Evolutionary conservation across 139 green algal species (phyloP), one percentile per base, ranked within the genome.

Genomic region (Micractinium sp.): DNA sequence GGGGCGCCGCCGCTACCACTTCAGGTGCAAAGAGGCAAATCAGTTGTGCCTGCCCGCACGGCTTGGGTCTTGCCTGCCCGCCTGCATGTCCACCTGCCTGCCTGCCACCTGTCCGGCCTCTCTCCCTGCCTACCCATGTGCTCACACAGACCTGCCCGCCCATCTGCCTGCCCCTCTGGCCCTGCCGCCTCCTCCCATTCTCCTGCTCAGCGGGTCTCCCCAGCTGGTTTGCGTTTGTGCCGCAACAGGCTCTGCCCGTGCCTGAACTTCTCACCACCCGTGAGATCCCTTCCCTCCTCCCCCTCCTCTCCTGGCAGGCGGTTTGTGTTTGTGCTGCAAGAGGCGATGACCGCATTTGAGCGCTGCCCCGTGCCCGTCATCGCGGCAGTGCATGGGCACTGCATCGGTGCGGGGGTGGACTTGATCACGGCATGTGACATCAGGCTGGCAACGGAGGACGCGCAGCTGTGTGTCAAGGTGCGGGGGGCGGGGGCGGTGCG

Each of bases 361-460:
- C 29, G 69, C 5, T 96, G 92, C 84, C 90, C 89, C 33, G 92
- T 88, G 81, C 96, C 96, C 12, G 94, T 97, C 0, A 90, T 98
- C 33, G 94, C 92, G n/a, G 93, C 91, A 15, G 81, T 96, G 25
- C 90, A 95, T 25, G 94, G 97, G 29, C 92, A 92, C 31, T 99
- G 97, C 91, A 85, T 98, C 20, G 97, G 97, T n/a, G 96, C 92
- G 25, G 97, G 97, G 1, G 85, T 99, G 25, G 97, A 99, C 91
- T 87, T 99, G 1, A 89, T 96, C 38, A 96, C 96, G 4, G 97
- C 97, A 7, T 96, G 92, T 78, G 97, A 99, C 92, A 91, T 99
- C 27, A 91, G 97, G 3, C 89, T 96, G 35, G 96, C 66, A 27
- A 95, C 92, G 61, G 19, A 33, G 0, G 92, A 96, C 66, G 96